These are phyloP conservation scores for Hypoxylon sp. DNA, from an alignment of 2,329 filamentous ascomycete genomes.

Conservation along the genomic window DNA sequence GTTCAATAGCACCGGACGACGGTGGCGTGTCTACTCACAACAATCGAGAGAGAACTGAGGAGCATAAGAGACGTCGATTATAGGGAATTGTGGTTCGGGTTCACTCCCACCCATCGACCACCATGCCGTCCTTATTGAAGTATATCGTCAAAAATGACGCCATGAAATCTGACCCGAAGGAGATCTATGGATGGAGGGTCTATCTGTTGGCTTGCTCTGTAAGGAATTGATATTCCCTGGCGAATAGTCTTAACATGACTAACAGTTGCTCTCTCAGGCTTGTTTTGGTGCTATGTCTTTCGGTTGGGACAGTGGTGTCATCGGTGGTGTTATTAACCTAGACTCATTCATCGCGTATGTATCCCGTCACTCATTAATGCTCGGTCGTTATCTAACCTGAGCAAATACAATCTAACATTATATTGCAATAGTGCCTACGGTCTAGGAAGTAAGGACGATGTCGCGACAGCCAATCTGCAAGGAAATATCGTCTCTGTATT, in stretches of 20 bases:
- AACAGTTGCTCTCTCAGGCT: constrained; percentile 48
- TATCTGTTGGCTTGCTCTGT: constrained; percentile 74
- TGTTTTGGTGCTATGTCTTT: constrained; percentile 70
- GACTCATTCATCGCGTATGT: constrained; percentile 68
- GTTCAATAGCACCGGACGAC: constrained; percentile 22
- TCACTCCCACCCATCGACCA: constrained; percentile 34
- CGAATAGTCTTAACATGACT: neutral
- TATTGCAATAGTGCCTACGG: constrained; percentile 64
- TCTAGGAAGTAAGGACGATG: constrained; percentile 58
- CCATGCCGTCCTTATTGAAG: constrained; percentile 53
- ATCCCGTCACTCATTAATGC: neutral
- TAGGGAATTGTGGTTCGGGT: constrained; percentile 27
- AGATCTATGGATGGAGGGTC: constrained; percentile 80
- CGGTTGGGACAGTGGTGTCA: constrained; percentile 74
- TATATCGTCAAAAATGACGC: constrained; percentile 70
- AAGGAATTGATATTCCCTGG: constrained; percentile 39
- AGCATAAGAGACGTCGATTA: constrained; percentile 13
- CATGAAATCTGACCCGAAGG: constrained; percentile 75
- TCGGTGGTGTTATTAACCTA: constrained; percentile 75
- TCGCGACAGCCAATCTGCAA: constrained; percentile 67
- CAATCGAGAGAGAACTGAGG: constrained; percentile 12
- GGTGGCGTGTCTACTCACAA: constrained; percentile 18
- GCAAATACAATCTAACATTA: constrained; percentile 32
- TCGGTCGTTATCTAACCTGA: neutral
- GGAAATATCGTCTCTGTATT: constrained; percentile 76